Conservation (phyloP, 306 rosid species). For the Delonix regia region DNA sequence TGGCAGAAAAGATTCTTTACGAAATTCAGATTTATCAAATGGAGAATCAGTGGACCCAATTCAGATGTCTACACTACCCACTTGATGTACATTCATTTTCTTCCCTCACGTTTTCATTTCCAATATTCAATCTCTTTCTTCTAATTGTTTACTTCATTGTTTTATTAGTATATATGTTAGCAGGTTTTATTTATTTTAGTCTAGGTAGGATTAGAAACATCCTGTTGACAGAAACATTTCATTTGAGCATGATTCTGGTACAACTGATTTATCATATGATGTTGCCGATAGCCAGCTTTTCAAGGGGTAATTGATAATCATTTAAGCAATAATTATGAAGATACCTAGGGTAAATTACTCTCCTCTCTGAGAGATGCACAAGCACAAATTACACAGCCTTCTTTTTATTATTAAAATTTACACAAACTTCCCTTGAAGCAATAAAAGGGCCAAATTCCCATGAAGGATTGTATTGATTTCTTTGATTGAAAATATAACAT, state of each 20-base stretch:
- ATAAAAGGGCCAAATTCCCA: no score
- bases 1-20: slow-evolving; percentile 65
- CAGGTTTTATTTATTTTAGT: slow-evolving; percentile 11
- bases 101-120: slow-evolving; percentile 11
- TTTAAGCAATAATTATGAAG: background rate
- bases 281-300: slow-evolving; percentile 19
- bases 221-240: background rate
- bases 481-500: no score
- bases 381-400: background rate
- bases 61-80: slow-evolving; percentile 86
- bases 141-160: slow-evolving; percentile 16
- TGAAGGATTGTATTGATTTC: no score
- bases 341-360: background rate
- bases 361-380: background rate
- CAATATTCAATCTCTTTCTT: slow-evolving; percentile 12
- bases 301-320: slow-evolving; percentile 9
- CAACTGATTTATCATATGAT: background rate
- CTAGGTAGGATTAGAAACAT: background rate
- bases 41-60: slow-evolving; percentile 62
- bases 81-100: slow-evolving; percentile 64
- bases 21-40: slow-evolving; percentile 53
- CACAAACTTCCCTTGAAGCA: background rate
- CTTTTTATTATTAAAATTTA: background rate
- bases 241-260: background rate
- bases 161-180: background rate